Evolutionary conservation across 176 grass and related monocot species (phyloP), one percentile per base, ranked within the genome.

Genomic region (Secale cereale): DNA sequence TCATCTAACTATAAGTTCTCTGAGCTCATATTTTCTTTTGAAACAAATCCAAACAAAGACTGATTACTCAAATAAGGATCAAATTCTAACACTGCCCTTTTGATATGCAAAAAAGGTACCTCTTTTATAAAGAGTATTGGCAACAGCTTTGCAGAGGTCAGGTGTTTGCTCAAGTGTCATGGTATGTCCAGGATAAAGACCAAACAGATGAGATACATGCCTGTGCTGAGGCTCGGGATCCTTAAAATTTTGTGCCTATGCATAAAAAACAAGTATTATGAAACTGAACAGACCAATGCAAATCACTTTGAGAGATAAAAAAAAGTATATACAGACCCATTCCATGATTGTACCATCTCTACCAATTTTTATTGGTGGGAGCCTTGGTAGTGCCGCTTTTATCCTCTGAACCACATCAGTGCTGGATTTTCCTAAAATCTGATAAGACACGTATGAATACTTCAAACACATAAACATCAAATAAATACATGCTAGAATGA

Each of bases 111-210:
- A 67, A 69, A 45, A 35, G 28, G 16, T 60, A 97, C 94, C 95
- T 97, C 95, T 92, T 91, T 97, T 97, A 70, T 87, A 79, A 79
- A 97, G 95, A 74, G 82, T 97, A 75, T 91, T 97, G 29, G 90
- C 90, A 77, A 88, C 88, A 81, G 95, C 90, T 91, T 92, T 92
- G 76, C 95, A 97, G 45, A 97, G 87, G 45, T 94, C 86, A 84
- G 92, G 82, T 82, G 92, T 88, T 92, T 97, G 56, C 86, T 92
- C 82, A 10, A 88, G 65, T 80, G 95, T 84, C 60, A 97, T 88
- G 54, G 90, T 91, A 88, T 97, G 95, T 60, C 95, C 95, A 68
- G 95, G 95, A 81, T 91, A 97, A 91, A 97, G 95, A 81, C 95
- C 92, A 76, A 97, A 97, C 6, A 97, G 87, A 76, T 92, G 95